Evolutionary conservation across 768 basidiomycete species (phyloP).

Genomic region (Daedaleopsis nitida): DNA sequence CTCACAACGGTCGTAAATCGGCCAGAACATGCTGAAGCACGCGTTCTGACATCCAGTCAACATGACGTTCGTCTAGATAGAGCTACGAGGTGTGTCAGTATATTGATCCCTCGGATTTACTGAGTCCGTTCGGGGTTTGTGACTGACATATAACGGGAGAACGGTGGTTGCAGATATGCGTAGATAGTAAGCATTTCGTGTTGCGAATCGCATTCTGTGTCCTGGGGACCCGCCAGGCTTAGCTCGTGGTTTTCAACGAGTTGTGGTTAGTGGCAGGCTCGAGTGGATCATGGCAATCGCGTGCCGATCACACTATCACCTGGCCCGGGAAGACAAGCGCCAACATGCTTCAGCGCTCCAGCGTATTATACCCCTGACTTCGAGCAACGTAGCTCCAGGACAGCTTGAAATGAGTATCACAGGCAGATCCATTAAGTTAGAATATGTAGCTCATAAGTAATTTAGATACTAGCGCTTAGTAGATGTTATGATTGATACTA

Average conservation of each 20-base stretch:
- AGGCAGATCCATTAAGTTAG: conserved; percentile 3
- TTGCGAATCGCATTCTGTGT: conserved; percentile 58
- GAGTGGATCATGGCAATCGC: background rate
- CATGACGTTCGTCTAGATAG: conserved; percentile 86
- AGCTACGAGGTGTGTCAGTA: conserved; percentile 43
- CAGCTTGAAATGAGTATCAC: background rate
- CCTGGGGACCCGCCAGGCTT: background rate
- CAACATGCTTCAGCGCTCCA: no score
- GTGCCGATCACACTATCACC: no score
- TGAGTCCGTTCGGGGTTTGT: background rate
- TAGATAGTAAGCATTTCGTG: conserved; percentile 81
- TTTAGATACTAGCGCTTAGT: background rate
- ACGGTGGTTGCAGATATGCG: conserved; percentile 73
- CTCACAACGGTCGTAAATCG: conserved; percentile 74
- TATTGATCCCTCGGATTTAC: background rate
- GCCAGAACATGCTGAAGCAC: conserved; percentile 79
- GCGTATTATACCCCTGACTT: no score
- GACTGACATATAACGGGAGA: conserved; percentile 76
- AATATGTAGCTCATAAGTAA: background rate
- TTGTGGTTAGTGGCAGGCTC: background rate
- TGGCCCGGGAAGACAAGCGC: no score
- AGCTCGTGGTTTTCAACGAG: background rate
- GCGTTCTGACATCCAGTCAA: conserved; percentile 88
- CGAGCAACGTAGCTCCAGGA: no score
- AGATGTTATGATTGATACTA: background rate